These are phyloP conservation scores for Gnaphalium uliginosum DNA, from an alignment of 129 eudicot genomes.

Conservation along the genomic window DNA sequence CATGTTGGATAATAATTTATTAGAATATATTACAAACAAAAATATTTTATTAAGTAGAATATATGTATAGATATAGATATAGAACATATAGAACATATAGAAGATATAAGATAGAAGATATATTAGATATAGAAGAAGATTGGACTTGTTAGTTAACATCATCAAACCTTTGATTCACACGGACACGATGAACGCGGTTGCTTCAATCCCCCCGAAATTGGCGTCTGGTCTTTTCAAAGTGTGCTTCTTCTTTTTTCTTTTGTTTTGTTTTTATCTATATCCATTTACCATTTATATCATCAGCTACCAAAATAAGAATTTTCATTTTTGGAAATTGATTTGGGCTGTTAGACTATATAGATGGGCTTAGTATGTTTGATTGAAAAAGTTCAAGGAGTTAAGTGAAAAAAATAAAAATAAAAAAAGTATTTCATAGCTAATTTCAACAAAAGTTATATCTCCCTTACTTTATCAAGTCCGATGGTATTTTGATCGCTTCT, in stretches of 20 bases:
- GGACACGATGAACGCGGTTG: constrained; percentile 22
- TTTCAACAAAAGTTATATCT: too few species aligned
- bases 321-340: too few species aligned
- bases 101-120: background rate
- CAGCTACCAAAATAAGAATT: too few species aligned
- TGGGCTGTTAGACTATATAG: too few species aligned
- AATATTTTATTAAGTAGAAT: background rate
- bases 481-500: too few species aligned
- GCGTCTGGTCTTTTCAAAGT: constrained; percentile 8
- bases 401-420: too few species aligned
- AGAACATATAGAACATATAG: background rate
- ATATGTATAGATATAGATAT: background rate
- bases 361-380: too few species aligned
- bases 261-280: background rate
- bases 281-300: too few species aligned
- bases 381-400: too few species aligned
- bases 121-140: background rate
- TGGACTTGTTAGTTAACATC: background rate
- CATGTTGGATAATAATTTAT: constrained; percentile 8
- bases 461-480: too few species aligned
- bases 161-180: constrained; percentile 10
- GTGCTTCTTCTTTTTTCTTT: background rate
- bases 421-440: too few species aligned
- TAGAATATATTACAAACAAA: background rate
- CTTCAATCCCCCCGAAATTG: constrained; percentile 25